Conservation (phyloP, 805 yeast species). For the Suhomyces tanzawaensis region DNA sequence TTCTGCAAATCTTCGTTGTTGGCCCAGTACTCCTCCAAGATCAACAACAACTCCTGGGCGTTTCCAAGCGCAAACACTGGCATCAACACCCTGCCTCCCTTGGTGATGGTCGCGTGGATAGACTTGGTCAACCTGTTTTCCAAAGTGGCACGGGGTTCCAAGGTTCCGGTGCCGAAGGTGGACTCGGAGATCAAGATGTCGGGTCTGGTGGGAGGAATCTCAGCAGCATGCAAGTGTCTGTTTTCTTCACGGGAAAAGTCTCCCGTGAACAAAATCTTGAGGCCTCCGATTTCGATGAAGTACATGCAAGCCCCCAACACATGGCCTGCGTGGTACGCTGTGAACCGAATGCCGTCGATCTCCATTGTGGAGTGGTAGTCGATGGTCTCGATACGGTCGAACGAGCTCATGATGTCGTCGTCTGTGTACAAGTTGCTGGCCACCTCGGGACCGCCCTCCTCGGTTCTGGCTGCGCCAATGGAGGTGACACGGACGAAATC, state of each 20-base stretch:
- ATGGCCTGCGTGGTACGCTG: slow-evolving; percentile 99
- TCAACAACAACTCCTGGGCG: slow-evolving; percentile 88
- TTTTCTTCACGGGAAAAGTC: slow-evolving; percentile 96
- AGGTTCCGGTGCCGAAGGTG: slow-evolving; percentile 97
- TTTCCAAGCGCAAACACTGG: slow-evolving; percentile 97
- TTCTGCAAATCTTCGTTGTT: slow-evolving; percentile 76
- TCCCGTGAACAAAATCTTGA: slow-evolving; percentile 88
- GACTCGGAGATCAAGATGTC: slow-evolving; percentile 92
- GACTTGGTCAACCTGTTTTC: slow-evolving; percentile 77
- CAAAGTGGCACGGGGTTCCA: slow-evolving; percentile 83
- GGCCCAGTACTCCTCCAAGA: slow-evolving; percentile 94
- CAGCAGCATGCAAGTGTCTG: slow-evolving; percentile 93
- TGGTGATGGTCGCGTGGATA: slow-evolving; percentile 77
- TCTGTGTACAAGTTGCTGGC: slow-evolving; percentile 72
- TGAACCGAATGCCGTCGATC: slow-evolving; percentile 89
- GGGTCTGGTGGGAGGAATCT: slow-evolving; percentile 83
- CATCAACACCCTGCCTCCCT: slow-evolving; percentile 87
- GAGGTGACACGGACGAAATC: slow-evolving; percentile 92
- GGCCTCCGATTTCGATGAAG: slow-evolving; percentile 89
- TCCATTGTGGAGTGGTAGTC: slow-evolving; percentile 96
- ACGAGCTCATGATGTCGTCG: slow-evolving; percentile 83
- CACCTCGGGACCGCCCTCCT: slow-evolving; percentile 11
- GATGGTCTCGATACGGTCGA: slow-evolving; percentile 87
- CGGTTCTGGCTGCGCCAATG: slow-evolving; percentile 43
- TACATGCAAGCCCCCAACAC: slow-evolving; percentile 99